Evolutionary conservation across 768 basidiomycete species (phyloP).

Genomic region (Lyophyllum atratum): DNA sequence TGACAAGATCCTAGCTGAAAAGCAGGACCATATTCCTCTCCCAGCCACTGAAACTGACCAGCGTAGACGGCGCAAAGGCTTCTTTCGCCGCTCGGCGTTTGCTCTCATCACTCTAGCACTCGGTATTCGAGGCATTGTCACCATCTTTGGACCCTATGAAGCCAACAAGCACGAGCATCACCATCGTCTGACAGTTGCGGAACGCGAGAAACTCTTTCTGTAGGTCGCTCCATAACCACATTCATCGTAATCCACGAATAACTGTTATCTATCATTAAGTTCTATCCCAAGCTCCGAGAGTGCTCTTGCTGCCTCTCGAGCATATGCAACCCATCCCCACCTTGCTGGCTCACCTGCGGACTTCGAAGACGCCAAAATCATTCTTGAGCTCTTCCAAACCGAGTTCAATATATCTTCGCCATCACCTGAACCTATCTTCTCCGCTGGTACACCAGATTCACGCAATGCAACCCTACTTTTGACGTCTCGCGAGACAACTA

Average conservation of each 20-base stretch:
- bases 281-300: conserved; percentile 58
- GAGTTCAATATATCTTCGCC: conserved; percentile 56
- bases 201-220: conserved; percentile 24
- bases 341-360: conserved; percentile 68
- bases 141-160: neutral
- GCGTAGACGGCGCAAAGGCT: conserved; percentile 1
- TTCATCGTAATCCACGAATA: no score
- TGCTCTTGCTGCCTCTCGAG: conserved; percentile 56
- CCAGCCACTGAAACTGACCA: conserved; percentile 1
- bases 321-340: conserved; percentile 70
- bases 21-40: conserved; percentile 11
- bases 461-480: conserved; percentile 65
- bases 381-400: conserved; percentile 68
- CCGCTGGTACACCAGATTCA: conserved; percentile 69
- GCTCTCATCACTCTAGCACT: conserved; percentile 10
- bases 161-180: neutral
- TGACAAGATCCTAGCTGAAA: conserved; percentile 13
- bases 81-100: conserved; percentile 11
- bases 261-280: conserved; percentile 31
- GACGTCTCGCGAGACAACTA: conserved; percentile 41
- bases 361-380: conserved; percentile 60
- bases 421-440: conserved; percentile 55
- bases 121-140: conserved; percentile 5
- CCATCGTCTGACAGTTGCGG: conserved; percentile 7
- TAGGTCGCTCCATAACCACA: conserved; percentile 10